phyloP scores from a whole-genome alignment of 768 basidiomycete species.

The Lepiota venenata region DNA sequence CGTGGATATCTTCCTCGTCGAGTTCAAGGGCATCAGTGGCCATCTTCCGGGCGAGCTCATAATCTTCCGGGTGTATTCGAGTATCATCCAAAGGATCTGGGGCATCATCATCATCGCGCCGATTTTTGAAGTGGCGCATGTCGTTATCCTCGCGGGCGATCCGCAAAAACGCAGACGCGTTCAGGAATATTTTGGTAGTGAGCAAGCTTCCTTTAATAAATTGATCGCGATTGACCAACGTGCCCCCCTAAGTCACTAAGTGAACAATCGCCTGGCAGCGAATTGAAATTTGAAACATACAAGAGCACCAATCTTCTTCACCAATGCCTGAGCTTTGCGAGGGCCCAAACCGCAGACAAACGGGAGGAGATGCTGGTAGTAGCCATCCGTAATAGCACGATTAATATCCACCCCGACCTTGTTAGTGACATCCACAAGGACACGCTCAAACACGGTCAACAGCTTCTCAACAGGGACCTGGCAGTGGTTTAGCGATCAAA shows the following conservation, averaged over 20 bases:
- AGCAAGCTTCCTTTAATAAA: conserved; percentile 80
- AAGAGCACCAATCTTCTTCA: conserved; percentile 74
- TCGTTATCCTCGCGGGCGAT: conserved; percentile 70
- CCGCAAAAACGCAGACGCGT: conserved; percentile 88
- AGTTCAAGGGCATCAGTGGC: conserved; percentile 94
- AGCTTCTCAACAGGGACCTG: conserved; percentile 89
- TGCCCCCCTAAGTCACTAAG: conserved; percentile 63
- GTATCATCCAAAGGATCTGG: conserved; percentile 93
- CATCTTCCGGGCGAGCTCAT: conserved; percentile 97
- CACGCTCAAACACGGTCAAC: conserved; percentile 75
- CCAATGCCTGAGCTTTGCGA: conserved; percentile 82
- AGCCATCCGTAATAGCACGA: conserved; percentile 81
- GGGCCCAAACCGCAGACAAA: conserved; percentile 94
- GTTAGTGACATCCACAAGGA: conserved; percentile 87
- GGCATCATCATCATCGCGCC: conserved; percentile 64
- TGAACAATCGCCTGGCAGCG: conserved; percentile 10
- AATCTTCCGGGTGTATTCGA: conserved; percentile 96
- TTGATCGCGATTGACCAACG: conserved; percentile 81
- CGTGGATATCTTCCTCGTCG: conserved; percentile 96
- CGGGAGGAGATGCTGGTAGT: conserved; percentile 85
- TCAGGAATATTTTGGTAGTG: conserved; percentile 87
- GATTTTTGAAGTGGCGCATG: conserved; percentile 57
- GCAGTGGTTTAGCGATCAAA: conserved; percentile 1
- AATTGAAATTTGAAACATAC: conserved; percentile 39
- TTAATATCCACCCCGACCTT: conserved; percentile 97